These are phyloP conservation scores for Phytopythium sindhum DNA, from an alignment of 352 stramenopile genomes.

Conservation along the genomic window DNA sequence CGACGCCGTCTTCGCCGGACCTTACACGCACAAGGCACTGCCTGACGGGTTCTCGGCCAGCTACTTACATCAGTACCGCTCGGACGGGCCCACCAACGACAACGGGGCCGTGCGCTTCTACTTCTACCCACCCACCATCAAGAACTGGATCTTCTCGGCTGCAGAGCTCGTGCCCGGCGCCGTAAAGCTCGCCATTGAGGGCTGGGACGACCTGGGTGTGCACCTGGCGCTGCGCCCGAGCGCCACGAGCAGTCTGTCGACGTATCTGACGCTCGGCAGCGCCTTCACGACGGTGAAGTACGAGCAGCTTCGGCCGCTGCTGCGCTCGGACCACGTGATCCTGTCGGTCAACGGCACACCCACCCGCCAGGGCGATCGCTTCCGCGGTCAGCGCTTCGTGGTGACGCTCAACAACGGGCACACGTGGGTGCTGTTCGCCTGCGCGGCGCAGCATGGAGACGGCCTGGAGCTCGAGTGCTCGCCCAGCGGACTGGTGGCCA, in stretches of 20 bases:
- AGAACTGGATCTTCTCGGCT: conserved; percentile 72
- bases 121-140: conserved; percentile 71
- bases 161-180: conserved; percentile 27
- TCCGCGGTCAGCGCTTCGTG: conserved; percentile 42
- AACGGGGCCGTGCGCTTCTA: conserved; percentile 85
- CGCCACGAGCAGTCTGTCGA: conserved; percentile 22
- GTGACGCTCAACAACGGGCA: conserved; percentile 77
- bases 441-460: conserved; percentile 17
- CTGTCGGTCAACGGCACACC: conserved; percentile 51
- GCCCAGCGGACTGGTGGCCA: conserved; percentile 51
- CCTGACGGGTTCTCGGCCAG: conserved; percentile 47
- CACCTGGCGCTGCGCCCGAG: conserved; percentile 30
- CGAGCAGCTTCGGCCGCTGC: conserved; percentile 50
- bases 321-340: conserved; percentile 64
- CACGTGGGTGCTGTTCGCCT: conserved; percentile 71
- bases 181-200: conserved; percentile 40
- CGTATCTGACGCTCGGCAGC: conserved; percentile 69
- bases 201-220: conserved; percentile 77
- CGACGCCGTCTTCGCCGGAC: conserved; percentile 67
- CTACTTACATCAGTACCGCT: conserved; percentile 73
- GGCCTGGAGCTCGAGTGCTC: conserved; percentile 32
- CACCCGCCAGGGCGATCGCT: conserved; percentile 26
- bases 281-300: conserved; percentile 78
- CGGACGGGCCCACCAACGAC: conserved; percentile 64
- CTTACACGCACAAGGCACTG: conserved; percentile 67